Percentiles rank a stretch among this genome's conserved stretches.
Conservation (phyloP, 306 rosid genomes). For the Lathyrus tuberosus region DNA sequence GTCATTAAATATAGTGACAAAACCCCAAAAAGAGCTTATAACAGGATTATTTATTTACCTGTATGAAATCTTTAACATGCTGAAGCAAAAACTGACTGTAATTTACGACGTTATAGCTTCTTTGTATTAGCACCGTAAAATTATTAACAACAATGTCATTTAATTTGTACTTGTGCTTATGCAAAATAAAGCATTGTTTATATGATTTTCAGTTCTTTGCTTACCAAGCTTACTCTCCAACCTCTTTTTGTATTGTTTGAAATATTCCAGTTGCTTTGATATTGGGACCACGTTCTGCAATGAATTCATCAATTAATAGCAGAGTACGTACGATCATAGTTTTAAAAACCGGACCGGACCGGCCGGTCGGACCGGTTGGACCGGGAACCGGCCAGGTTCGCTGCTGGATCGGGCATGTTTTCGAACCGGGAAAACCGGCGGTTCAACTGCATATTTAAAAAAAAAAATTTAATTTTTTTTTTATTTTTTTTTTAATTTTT, state of each 20-base stretch:
- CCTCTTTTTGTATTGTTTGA: constrained; percentile 59
- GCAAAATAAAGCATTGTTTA: constrained; percentile 54
- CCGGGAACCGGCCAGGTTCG: no score
- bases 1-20: no score
- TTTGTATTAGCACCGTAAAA: constrained; percentile 53
- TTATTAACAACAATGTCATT: constrained; percentile 68
- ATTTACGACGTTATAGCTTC: constrained; percentile 25
- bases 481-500: no score
- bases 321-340: no score
- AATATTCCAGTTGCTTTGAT: constrained; percentile 55
- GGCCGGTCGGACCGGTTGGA: no score
- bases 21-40: no score
- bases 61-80: constrained; percentile 48
- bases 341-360: no score
- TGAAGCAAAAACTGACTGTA: constrained; percentile 60
- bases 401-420: no score
- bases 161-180: constrained; percentile 72
- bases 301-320: no score
- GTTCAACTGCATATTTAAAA: no score
- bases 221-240: constrained; percentile 57
- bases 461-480: no score
- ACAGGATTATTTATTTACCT: constrained; percentile 35
- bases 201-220: constrained; percentile 40
- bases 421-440: no score
- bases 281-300: constrained; percentile 1